Conservation (phyloP, 768 basidiomycete genomes). For the Mycena venus region DNA sequence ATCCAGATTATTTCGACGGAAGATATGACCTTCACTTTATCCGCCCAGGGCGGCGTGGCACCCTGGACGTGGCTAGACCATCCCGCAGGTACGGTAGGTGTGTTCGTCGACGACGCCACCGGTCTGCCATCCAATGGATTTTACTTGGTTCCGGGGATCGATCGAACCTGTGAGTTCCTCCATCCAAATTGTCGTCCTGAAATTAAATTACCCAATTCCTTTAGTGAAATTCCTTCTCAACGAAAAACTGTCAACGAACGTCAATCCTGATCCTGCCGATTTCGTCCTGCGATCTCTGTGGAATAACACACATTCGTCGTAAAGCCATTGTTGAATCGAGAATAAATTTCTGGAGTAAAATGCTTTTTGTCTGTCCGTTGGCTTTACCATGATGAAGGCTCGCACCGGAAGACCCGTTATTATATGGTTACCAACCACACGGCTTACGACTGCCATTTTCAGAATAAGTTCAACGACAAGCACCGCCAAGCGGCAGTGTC, state of each 20-base stretch:
- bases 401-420: no score
- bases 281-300: constrained; percentile 67
- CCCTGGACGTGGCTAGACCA: constrained; percentile 74
- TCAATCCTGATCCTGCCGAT: constrained; percentile 53
- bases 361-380: no score
- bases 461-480: no score
- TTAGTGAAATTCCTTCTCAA: constrained; percentile 60
- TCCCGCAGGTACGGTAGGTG: constrained; percentile 65
- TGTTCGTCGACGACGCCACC: constrained; percentile 61
- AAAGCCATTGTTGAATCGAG: neutral
- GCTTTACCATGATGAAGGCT: no score
- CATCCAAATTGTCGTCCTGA: neutral
- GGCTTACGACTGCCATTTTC: no score
- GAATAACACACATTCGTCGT: constrained; percentile 61
- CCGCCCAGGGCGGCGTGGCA: constrained; percentile 66
- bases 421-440: no score
- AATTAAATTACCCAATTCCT: neutral
- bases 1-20: constrained; percentile 49
- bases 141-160: constrained; percentile 66
- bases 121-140: constrained; percentile 63
- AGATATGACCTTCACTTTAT: constrained; percentile 63
- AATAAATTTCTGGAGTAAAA: no score
- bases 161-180: constrained; percentile 60
- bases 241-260: constrained; percentile 51
- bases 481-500: neutral